Conservation (phyloP, 345 rosid genomes). For the Noccaea caerulescens region DNA sequence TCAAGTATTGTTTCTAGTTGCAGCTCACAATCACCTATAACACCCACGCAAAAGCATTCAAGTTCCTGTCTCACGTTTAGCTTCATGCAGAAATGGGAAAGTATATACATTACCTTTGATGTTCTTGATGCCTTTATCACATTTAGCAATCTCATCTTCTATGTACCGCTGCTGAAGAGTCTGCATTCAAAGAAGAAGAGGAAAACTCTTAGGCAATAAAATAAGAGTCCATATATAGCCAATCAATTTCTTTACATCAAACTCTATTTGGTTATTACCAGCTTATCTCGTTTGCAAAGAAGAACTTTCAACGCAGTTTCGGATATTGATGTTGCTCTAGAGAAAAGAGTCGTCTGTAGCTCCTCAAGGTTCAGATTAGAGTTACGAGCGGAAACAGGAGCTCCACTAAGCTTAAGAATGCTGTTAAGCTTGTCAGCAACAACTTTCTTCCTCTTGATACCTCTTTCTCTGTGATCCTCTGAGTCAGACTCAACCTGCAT, state of each 20-base stretch:
- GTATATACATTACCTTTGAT: conserved; percentile 48
- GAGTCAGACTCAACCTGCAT: conserved; percentile 33
- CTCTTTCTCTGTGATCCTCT: conserved; percentile 43
- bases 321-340: conserved; percentile 51
- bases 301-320: conserved; percentile 59
- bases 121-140: conserved; percentile 55
- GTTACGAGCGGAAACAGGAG: conserved; percentile 33
- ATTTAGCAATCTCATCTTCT: conserved; percentile 71
- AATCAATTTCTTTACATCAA: conserved; percentile 21
- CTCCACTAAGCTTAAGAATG: neutral
- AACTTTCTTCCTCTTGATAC: conserved; percentile 37
- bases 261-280: conserved; percentile 50
- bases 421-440: conserved; percentile 22
- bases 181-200: conserved; percentile 49
- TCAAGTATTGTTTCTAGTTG: conserved; percentile 58
- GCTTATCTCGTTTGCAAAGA: conserved; percentile 59
- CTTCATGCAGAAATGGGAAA: neutral
- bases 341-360: conserved; percentile 44
- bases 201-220: neutral
- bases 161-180: conserved; percentile 60
- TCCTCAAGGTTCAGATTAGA: conserved; percentile 49
- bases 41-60: conserved; percentile 40
- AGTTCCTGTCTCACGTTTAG: neutral
- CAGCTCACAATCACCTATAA: conserved; percentile 53
- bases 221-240: neutral